phyloP scores from a whole-genome alignment of 169 alveolate genomes.

The Plasmodium blacklocki region DNA sequence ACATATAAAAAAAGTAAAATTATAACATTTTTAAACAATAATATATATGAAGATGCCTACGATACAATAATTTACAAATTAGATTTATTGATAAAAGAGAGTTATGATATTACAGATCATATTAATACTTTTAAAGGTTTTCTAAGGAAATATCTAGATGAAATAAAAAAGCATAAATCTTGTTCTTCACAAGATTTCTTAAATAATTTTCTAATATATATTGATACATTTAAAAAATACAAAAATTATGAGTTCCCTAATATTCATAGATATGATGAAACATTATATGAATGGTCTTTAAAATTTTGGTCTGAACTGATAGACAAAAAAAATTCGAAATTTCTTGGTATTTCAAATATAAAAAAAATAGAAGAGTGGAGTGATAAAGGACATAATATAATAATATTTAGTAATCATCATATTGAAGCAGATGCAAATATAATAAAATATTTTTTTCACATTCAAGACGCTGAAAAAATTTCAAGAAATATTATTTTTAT shows the following conservation, averaged over 20 bases:
- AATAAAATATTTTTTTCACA: constrained; percentile 52
- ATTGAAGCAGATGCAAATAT: constrained; percentile 79
- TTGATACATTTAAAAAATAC: constrained; percentile 66
- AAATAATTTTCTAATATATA: constrained; percentile 17
- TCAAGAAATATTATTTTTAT: constrained; percentile 68
- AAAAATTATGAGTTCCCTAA: constrained; percentile 60
- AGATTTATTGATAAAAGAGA: constrained; percentile 49
- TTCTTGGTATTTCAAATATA: constrained; percentile 49
- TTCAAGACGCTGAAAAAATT: constrained; percentile 32
- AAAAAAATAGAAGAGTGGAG: constrained; percentile 51
- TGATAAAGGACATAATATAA: constrained; percentile 58
- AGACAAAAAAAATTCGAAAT: constrained; percentile 61
- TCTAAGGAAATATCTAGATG: constrained; percentile 43
- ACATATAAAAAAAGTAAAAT: too few relatives aligned
- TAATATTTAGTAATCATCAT: constrained; percentile 75
- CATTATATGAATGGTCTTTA: constrained; percentile 70
- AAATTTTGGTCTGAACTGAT: constrained; percentile 69
- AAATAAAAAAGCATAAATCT: constrained; percentile 57
- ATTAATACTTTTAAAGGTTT: constrained; percentile 62
- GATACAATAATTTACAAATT: constrained; percentile 14
- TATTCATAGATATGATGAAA: constrained; percentile 65
- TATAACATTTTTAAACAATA: background rate
- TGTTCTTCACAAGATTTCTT: constrained; percentile 63
- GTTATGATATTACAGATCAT: constrained; percentile 21
- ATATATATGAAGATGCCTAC: constrained; percentile 52